phyloP scores from a whole-genome alignment of 768 basidiomycete genomes.

The Roridomyces roridus region DNA sequence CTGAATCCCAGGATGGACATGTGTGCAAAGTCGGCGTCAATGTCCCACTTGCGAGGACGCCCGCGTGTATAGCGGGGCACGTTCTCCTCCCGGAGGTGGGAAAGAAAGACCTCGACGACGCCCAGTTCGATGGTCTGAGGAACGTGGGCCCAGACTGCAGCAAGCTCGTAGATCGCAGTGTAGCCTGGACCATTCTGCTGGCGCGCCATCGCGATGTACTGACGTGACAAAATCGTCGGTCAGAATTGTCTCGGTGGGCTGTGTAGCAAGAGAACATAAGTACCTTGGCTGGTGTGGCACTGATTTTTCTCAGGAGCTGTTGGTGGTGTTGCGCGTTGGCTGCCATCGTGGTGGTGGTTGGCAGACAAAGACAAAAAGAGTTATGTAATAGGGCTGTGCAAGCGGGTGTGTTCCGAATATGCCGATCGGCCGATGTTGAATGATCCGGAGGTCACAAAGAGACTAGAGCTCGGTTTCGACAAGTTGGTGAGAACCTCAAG shows the following conservation, averaged over 20 bases:
- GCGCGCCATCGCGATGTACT: slow-evolving; percentile 9
- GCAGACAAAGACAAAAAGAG: no score
- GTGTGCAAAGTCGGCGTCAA: slow-evolving; percentile 34
- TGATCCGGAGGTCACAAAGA: no score
- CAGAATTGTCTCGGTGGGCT: no score
- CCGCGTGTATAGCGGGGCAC: slow-evolving; percentile 20
- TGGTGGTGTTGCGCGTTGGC: slow-evolving; percentile 1
- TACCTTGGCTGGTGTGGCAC: neutral
- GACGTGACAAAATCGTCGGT: no score
- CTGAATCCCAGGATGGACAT: slow-evolving; percentile 37
- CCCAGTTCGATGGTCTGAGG: slow-evolving; percentile 27
- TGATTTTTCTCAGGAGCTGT: neutral
- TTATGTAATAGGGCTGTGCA: no score
- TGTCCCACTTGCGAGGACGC: slow-evolving; percentile 16
- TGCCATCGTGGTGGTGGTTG: no score
- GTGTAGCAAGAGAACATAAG: no score
- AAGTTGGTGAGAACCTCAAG: no score
- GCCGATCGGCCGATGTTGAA: no score
- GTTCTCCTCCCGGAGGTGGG: slow-evolving; percentile 31
- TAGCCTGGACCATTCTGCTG: slow-evolving; percentile 1
- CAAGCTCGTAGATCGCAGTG: neutral
- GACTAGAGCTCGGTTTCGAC: no score
- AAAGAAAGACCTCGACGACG: slow-evolving; percentile 35
- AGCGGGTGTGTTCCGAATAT: no score
- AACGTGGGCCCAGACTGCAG: slow-evolving; percentile 6